Evolutionary conservation across 805 yeast genomes (phyloP).

Genomic region (Zygoascus biomembranicola): DNA sequence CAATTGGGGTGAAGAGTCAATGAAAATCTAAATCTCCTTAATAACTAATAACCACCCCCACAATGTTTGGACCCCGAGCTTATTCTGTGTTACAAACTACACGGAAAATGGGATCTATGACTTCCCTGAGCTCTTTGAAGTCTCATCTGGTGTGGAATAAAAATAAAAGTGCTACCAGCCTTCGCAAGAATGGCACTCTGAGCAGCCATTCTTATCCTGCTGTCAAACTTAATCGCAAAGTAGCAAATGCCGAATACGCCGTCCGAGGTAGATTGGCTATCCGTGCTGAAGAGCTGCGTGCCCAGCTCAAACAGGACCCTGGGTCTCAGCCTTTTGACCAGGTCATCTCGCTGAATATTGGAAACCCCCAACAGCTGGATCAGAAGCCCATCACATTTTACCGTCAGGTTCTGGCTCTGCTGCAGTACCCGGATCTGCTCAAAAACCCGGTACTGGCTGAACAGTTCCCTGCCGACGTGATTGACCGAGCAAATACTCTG

Average conservation of each 20-base stretch:
- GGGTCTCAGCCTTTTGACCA: conserved; percentile 63
- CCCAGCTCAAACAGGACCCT: conserved; percentile 45
- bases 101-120: too few relatives aligned
- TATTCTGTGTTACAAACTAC: too few relatives aligned
- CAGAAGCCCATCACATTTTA: conserved; percentile 94
- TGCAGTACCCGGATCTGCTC: conserved; percentile 76
- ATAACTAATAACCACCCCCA: too few relatives aligned
- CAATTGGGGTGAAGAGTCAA: too few relatives aligned
- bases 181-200: too few relatives aligned
- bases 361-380: conserved; percentile 95
- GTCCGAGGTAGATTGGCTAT: conserved; percentile 93
- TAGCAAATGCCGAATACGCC: conserved; percentile 86
- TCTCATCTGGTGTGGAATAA: too few relatives aligned
- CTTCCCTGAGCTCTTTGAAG: too few relatives aligned
- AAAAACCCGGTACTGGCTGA: conserved; percentile 26
- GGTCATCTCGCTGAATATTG: conserved; percentile 88
- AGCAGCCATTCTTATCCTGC: neutral
- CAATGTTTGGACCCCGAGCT: too few relatives aligned
- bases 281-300: conserved; percentile 77
- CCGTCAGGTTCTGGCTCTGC: conserved; percentile 76
- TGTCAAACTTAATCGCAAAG: conserved; percentile 59
- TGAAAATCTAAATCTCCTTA: too few relatives aligned
- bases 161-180: too few relatives aligned
- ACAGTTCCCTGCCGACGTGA: conserved; percentile 55
- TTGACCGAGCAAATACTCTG: conserved; percentile 57